Evolutionary conservation across 371 early-diverging fungal genomes (phyloP).

Genomic region (Amoeboaphelidium occidentale): DNA sequence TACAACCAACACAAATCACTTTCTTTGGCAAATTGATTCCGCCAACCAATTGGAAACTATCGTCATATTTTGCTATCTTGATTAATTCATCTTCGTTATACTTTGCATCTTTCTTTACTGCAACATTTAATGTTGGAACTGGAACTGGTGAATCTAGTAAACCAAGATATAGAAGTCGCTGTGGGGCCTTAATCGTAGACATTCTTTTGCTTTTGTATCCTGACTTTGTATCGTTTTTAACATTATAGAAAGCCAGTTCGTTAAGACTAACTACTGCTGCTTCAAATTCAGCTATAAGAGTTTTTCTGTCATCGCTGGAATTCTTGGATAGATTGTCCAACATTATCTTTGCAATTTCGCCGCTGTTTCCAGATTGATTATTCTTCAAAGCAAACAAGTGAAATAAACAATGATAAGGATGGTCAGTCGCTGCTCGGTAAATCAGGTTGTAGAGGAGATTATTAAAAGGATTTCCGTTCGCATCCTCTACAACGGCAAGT

Average conservation of each 20-base stretch:
- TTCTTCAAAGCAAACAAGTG: slow-evolving; percentile 14
- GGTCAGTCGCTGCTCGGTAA: slow-evolving; percentile 11
- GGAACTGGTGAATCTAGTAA: too few relatives aligned
- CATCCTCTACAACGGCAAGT: slow-evolving; percentile 1
- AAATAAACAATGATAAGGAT: slow-evolving; percentile 16
- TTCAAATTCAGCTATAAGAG: slow-evolving; percentile 1
- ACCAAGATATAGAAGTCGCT: too few relatives aligned
- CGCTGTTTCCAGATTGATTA: slow-evolving; percentile 9
- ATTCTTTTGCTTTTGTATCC: neutral
- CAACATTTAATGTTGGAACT: neutral
- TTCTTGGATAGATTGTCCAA: slow-evolving; percentile 5
- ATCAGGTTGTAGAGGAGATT: slow-evolving; percentile 8
- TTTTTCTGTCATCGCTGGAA: neutral
- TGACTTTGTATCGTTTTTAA: slow-evolving; percentile 7
- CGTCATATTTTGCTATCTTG: slow-evolving; percentile 4
- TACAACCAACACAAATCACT: slow-evolving; percentile 11
- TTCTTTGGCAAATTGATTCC: slow-evolving; percentile 22
- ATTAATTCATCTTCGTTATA: slow-evolving; percentile 4
- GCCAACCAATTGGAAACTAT: slow-evolving; percentile 15
- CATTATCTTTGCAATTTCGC: slow-evolving; percentile 7
- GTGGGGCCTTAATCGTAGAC: too few relatives aligned
- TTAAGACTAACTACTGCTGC: neutral
- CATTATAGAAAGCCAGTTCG: slow-evolving; percentile 8
- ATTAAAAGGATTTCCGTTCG: slow-evolving; percentile 10
- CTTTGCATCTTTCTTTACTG: neutral